These are phyloP conservation scores for Microbotryomycetes sp. DNA, from an alignment of 1,284 basidiomycete genomes.

Conservation along the genomic window DNA sequence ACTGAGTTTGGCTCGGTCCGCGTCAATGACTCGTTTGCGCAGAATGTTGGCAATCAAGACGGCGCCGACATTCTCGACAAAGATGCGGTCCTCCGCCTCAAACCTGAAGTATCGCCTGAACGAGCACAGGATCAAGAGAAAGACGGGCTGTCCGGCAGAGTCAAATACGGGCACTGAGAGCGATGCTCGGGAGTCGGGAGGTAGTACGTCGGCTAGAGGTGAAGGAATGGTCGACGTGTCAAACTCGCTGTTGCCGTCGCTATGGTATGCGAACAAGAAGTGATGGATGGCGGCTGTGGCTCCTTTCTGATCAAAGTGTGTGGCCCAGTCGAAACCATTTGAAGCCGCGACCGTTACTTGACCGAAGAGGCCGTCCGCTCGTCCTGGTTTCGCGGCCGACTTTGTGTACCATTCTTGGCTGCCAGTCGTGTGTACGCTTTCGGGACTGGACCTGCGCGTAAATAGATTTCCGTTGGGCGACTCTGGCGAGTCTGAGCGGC, in stretches of 20 bases:
- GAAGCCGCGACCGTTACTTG: neutral
- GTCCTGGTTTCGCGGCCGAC: neutral
- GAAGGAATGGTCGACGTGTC: neutral
- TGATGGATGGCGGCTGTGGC: neutral
- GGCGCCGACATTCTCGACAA: slow-evolving; percentile 32
- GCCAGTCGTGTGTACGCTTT: neutral
- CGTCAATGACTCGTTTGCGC: slow-evolving; percentile 31
- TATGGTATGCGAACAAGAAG: neutral
- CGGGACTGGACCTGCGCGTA: neutral
- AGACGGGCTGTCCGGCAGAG: slow-evolving; percentile 1
- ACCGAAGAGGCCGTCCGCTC: neutral
- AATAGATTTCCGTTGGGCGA: neutral
- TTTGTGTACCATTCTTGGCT: neutral
- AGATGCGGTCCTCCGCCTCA: slow-evolving; percentile 15
- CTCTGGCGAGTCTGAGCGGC: neutral
- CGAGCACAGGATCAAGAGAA: slow-evolving; percentile 31
- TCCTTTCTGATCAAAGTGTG: neutral
- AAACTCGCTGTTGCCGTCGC: neutral
- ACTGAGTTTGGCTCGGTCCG: slow-evolving; percentile 36
- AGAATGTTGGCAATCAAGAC: slow-evolving; percentile 31
- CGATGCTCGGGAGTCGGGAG: neutral
- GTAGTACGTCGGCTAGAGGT: neutral
- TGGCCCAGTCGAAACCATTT: neutral
- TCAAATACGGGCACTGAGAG: neutral
- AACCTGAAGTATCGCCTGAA: slow-evolving; percentile 10